Base-by-base conservation (phyloP, 495 filamentous ascomycete genomes). In the Talaromyces thailandensis region DNA sequence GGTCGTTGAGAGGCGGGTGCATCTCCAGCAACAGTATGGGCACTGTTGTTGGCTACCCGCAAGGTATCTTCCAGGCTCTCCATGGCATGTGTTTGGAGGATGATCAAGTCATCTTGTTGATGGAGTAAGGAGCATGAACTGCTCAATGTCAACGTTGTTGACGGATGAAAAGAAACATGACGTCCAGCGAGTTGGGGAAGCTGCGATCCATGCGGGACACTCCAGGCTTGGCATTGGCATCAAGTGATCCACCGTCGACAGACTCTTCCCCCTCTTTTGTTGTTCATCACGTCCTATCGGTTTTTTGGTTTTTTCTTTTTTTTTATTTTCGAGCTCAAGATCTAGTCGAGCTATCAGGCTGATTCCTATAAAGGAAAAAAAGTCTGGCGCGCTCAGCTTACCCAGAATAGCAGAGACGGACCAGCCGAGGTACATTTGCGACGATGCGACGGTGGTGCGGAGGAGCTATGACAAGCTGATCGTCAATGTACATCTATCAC, bases 1-100 rank as follows among this genome's bases (percentile, higher is more conserved):
- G 57, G 21, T 29, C 6, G 35, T 11, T 45, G 45, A 6, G 59
- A 61, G 52, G 58, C 43, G 21, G 45, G 59, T 7, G 26, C 37
- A 31, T 61, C 59, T 3, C 25, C 37, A 31, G 59, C 59, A 61
- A 61, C 16, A 35, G 59, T 52, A 16, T 61, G 37, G 59, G 59
- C 59, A 35, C 59, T 52, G 45, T 61, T 31, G 28, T 61, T 61
- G 40, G 59, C 43, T 29, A 26, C 59, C 25, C 25, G 59, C 37
- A 45, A 23, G 2, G 43, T 16, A 12, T 61, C 59, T 6, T 50
- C 43, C n/a, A 61, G 43, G 28, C 59, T 61, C 45, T 61, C 40
- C 59, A 61, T 58, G 21, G 16, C 31, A 16, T 14, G 16, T 55
- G 9, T n/a, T 37, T 58, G 14, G 25, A 16, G 11, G 21, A 16